Conservation (phyloP, 2,329 filamentous ascomycete species). For the Aspergillus vadensis region DNA sequence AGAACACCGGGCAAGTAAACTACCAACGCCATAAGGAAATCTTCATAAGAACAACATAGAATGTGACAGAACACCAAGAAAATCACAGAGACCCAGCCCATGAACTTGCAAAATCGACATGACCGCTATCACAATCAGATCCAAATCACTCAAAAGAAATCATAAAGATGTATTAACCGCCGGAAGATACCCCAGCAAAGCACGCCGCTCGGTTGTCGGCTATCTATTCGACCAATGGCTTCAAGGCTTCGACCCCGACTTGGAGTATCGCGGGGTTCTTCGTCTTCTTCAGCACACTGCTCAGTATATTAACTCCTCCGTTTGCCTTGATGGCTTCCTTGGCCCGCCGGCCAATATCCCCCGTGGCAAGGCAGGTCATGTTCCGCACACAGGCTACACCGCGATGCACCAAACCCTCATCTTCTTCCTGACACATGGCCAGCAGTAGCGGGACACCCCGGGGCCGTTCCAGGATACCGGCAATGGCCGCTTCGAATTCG, state of each 20-base stretch:
- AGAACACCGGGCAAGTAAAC: neutral
- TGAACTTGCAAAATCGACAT: neutral
- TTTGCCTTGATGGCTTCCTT: conserved; percentile 62
- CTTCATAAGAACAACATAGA: neutral
- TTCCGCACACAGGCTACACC: conserved; percentile 77
- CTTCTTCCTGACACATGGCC: conserved; percentile 72
- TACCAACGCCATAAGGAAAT: neutral
- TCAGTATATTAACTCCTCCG: conserved; percentile 68
- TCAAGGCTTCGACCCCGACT: conserved; percentile 71
- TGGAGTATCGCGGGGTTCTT: conserved; percentile 70
- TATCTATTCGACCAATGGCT: conserved; percentile 58
- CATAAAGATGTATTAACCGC: conserved; percentile 9
- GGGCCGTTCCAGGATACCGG: conserved; percentile 68
- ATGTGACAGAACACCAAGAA: neutral
- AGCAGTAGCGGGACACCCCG: conserved; percentile 77
- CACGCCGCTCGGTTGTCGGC: conserved; percentile 4
- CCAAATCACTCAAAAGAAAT: conserved; percentile 19
- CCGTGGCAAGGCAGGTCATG: conserved; percentile 64
- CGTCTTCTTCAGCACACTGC: conserved; percentile 68
- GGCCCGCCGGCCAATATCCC: conserved; percentile 64
- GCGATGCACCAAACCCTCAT: conserved; percentile 58
- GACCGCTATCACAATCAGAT: conserved; percentile 12
- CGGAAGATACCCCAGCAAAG: conserved; percentile 9
- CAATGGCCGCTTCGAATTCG: conserved; percentile 72
- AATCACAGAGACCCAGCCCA: neutral